A percentile compares a stretch with the other conserved stretches of the same genome.
Evolutionary conservation across 2,329 filamentous ascomycete genomes (phyloP).

Genomic region (Hymenoscyphus albidus): DNA sequence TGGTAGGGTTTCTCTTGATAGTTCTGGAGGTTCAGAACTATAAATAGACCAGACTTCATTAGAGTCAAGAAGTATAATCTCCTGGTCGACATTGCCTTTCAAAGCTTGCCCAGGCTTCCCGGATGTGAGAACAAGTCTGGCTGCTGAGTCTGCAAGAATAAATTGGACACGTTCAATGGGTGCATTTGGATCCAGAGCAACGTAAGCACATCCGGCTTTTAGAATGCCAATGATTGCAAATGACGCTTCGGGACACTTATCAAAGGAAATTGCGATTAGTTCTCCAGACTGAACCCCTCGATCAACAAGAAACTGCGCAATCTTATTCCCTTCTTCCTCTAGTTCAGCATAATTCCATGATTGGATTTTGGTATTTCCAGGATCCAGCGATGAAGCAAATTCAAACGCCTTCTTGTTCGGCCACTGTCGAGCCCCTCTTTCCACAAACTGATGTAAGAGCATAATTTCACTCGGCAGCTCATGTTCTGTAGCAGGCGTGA

Average conservation of each 20-base stretch:
- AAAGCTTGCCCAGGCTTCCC: slow-evolving; percentile 41
- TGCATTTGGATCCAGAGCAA: slow-evolving; percentile 39
- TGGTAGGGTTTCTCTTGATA: slow-evolving; percentile 24
- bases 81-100: slow-evolving; percentile 17
- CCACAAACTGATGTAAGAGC: slow-evolving; percentile 76
- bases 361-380: slow-evolving; percentile 42
- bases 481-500: slow-evolving; percentile 57
- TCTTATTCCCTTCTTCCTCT: slow-evolving; percentile 64
- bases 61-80: slow-evolving; percentile 32
- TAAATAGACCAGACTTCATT: slow-evolving; percentile 13
- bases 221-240: slow-evolving; percentile 37
- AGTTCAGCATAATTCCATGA: slow-evolving; percentile 75
- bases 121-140: slow-evolving; percentile 59
- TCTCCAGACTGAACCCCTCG: slow-evolving; percentile 50
- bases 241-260: slow-evolving; percentile 38
- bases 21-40: slow-evolving; percentile 25
- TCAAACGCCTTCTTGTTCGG: slow-evolving; percentile 68
- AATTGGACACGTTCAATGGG: slow-evolving; percentile 35
- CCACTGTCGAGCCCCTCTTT: slow-evolving; percentile 50
- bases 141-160: slow-evolving; percentile 57
- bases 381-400: slow-evolving; percentile 60
- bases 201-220: slow-evolving; percentile 38
- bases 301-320: slow-evolving; percentile 61
- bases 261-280: slow-evolving; percentile 39
- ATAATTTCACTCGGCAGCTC: slow-evolving; percentile 52